Conservation (phyloP, 345 rosid species). For the Corchorus capsularis region DNA sequence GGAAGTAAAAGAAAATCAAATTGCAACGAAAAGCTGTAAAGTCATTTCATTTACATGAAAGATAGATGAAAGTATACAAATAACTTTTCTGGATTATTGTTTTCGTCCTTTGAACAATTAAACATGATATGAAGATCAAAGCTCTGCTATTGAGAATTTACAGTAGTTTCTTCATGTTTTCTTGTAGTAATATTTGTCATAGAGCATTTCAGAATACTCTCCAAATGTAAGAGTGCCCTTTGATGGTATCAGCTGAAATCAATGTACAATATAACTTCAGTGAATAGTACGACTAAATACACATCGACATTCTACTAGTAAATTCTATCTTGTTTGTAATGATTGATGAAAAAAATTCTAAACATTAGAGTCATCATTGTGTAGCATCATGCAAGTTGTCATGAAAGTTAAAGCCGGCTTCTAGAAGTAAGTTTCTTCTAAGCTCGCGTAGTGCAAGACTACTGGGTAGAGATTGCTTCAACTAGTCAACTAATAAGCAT, state of each 20-base stretch:
- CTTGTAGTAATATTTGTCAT: conserved; percentile 68
- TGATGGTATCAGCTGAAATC: conserved; percentile 55
- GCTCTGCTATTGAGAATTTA: not conserved
- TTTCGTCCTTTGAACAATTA: too few relatives aligned
- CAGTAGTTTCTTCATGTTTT: conserved; percentile 32
- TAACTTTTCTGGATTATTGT: not conserved
- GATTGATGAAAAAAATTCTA: not conserved
- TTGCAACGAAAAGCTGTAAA: not conserved
- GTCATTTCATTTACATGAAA: not conserved
- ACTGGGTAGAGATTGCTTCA: not conserved
- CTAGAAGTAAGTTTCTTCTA: not conserved
- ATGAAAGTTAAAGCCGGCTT: not conserved
- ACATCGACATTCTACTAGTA: not conserved
- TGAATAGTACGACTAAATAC: not conserved
- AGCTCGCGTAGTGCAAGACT: not conserved
- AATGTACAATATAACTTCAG: not conserved
- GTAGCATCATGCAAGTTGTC: not conserved
- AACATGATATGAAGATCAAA: not conserved
- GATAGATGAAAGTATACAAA: not conserved
- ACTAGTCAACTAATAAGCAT: not conserved
- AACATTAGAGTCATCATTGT: not conserved
- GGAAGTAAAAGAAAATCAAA: not conserved
- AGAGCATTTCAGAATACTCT: conserved; percentile 75
- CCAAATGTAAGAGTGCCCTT: conserved; percentile 65
- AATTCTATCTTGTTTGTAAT: not conserved